Percentiles rank a stretch among this genome's conserved stretches.
phyloP scores from a whole-genome alignment of 805 yeast species.

The Teunomyces panamensis region DNA sequence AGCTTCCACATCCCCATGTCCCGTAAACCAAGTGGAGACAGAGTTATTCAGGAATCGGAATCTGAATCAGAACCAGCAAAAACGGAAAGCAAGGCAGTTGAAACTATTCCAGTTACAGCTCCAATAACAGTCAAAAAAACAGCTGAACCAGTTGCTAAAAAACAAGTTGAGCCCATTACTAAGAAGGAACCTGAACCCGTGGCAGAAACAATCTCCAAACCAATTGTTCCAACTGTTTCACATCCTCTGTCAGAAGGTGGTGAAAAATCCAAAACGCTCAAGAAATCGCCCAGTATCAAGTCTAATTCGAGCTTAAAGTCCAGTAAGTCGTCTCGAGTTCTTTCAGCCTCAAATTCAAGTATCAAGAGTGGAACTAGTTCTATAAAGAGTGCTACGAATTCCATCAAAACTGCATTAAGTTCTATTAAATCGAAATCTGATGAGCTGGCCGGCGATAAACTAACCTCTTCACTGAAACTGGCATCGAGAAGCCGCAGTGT shows the following conservation, averaged over 20 bases:
- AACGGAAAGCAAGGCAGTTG: background rate
- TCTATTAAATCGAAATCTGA: background rate
- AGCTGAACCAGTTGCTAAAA: too few species aligned
- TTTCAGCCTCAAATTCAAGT: background rate
- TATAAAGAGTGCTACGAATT: background rate
- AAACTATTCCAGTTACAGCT: background rate
- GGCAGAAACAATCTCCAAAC: background rate
- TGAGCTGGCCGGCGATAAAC: background rate
- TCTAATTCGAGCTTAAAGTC: background rate
- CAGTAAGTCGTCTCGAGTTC: background rate
- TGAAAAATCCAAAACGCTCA: background rate
- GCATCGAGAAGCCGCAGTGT: background rate
- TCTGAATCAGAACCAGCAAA: background rate
- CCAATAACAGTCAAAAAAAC: too few species aligned
- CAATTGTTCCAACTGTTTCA: background rate
- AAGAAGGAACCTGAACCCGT: too few species aligned
- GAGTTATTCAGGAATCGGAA: background rate
- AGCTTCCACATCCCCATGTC: constrained; percentile 18
- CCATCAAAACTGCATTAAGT: background rate
- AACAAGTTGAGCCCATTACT: too few species aligned
- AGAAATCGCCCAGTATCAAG: background rate
- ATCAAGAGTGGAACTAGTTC: background rate
- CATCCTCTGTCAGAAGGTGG: too few species aligned
- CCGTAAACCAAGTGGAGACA: constrained; percentile 2
- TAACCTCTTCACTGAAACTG: too few species aligned